Base-by-base conservation (phyloP, 345 rosid genomes). In the Capsella bursapastoris region DNA sequence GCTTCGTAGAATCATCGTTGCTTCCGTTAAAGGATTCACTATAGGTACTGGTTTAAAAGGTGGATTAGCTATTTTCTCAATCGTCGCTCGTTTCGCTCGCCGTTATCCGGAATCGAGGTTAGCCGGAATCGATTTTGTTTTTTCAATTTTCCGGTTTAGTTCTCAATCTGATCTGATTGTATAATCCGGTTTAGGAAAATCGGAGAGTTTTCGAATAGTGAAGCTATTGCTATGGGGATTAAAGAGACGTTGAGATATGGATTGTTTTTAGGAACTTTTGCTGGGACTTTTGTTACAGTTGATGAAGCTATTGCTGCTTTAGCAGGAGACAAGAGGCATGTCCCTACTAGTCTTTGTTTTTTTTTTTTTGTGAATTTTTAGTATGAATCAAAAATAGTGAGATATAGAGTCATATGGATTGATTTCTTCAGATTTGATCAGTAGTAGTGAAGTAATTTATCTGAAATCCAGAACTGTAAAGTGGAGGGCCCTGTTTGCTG, bases 11-110 rank as follows among this genome's bases (percentile, higher is more conserved):
- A 76, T 88, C 28, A 16, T 90, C 27, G 76, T 82, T 8, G 96
- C 98, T 61, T 84, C 91, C 2, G 81, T 51, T 8, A 94, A 86
- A 83, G 96, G 96, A 48, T 94, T 91, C 86, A 84, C 97, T 28
- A 88, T 94, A 38, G 98, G 98, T 61, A 91, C 97, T 14, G 98
- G 98, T 34, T 82, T 94, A 47, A 91, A 91, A 87, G 98, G 98
- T 16, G 98, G 98, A 68, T 80, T 94, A 16, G 88, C 91, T 62
- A 76, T 94, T 71, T 94, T 94, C 83, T 85, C 96, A 3, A 74
- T 91, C 80, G 79, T 94, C 6, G 82, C 85, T 63, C 84, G 95
- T 47, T 81, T 89, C 74, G 82, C 85, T 27, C 92, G 98, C 53
- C 79, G 85, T 64, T n/a, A n/a, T n/a, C n/a, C n/a, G n/a, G n/a